Conservation (phyloP, 2,329 filamentous ascomycete species). For the Trichophaea hybrida region DNA sequence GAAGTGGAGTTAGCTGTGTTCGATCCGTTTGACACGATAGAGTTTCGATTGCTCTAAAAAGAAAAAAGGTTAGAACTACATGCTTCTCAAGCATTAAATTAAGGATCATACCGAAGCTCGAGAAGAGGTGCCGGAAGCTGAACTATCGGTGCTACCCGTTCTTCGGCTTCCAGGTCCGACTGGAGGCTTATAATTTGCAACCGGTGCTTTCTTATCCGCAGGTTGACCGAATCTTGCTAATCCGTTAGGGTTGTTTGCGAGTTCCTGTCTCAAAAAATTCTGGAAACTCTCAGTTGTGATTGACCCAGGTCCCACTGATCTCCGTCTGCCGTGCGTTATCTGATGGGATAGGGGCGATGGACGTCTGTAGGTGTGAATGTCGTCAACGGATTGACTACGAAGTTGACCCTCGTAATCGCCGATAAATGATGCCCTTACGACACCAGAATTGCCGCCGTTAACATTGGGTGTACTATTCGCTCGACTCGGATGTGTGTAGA, state of each 20-base stretch:
- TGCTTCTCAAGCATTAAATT: background rate
- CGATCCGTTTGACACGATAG: constrained; percentile 8
- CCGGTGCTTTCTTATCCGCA: background rate
- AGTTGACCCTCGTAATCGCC: constrained; percentile 23
- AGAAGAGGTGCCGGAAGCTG: constrained; percentile 36
- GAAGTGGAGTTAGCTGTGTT: background rate
- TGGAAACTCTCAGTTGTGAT: constrained; percentile 22
- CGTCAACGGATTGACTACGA: constrained; percentile 23
- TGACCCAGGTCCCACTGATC: constrained; percentile 26
- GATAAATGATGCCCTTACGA: constrained; percentile 19
- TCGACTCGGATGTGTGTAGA: constrained; percentile 38
- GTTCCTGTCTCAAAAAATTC: constrained; percentile 19
- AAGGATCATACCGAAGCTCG: constrained; percentile 49
- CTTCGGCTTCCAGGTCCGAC: constrained; percentile 13
- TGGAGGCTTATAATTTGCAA: constrained; percentile 11
- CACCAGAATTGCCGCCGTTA: constrained; percentile 9
- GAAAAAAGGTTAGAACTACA: constrained; percentile 3
- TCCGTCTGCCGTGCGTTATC: constrained; percentile 22
- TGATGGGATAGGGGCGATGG: constrained; percentile 10
- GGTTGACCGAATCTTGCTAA: background rate
- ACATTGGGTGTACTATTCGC: constrained; percentile 24
- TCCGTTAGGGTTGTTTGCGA: constrained; percentile 6
- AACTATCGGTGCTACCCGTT: constrained; percentile 21
- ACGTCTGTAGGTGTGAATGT: constrained; percentile 19
- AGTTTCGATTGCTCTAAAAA: constrained; percentile 22